A percentile compares a stretch with the other conserved stretches of the same genome.
phyloP scores from a whole-genome alignment of 305 asterid genomes.

The Withania somnifera region DNA sequence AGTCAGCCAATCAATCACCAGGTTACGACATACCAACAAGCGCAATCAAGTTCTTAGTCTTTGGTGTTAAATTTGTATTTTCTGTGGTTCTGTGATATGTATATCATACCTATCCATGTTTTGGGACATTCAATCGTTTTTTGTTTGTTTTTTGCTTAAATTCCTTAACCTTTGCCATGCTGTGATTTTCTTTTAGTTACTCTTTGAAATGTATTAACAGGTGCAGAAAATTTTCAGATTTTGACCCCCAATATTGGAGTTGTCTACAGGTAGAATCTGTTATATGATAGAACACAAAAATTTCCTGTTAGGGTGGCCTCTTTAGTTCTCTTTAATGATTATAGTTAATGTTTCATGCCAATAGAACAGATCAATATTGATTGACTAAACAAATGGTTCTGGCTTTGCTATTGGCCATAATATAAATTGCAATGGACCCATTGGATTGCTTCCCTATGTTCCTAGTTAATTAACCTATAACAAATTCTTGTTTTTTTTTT shows the following conservation, averaged over 20 bases:
- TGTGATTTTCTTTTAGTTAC: background rate
- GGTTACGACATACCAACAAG: background rate
- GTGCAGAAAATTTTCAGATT: constrained; percentile 91
- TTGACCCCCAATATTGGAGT: constrained; percentile 95
- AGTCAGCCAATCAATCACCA: background rate
- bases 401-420: background rate
- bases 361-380: background rate
- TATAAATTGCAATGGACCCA: background rate
- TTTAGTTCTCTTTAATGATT: background rate
- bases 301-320: background rate
- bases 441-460: background rate
- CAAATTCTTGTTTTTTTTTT: background rate
- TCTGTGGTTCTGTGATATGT: background rate
- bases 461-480: background rate
- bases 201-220: constrained; percentile 22
- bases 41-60: background rate
- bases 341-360: background rate
- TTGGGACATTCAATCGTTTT: background rate
- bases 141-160: background rate
- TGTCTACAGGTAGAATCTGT: constrained; percentile 62
- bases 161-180: background rate
- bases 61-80: background rate
- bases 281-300: background rate
- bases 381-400: background rate
- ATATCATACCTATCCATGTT: background rate